Base-by-base conservation (phyloP, 495 filamentous ascomycete genomes). In the Echria macrotheca region DNA sequence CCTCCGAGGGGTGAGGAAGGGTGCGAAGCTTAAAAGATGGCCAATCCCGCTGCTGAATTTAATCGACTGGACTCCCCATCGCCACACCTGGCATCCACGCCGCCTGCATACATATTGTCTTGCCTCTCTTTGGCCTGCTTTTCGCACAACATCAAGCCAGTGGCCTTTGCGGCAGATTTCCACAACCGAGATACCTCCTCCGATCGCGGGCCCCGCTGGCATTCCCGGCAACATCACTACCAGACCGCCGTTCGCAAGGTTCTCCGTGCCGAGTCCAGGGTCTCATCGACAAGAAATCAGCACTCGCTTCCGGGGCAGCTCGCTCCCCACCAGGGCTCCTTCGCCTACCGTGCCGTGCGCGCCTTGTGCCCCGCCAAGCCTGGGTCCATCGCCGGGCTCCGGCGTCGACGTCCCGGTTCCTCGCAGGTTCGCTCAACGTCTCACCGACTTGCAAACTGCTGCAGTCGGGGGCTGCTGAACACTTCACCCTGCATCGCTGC, bases 371-470 rank as follows among this genome's bases (percentile, higher is more conserved):
- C 28, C 28, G 12, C 33, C 33, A 5, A 42, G 12, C 22, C 22
- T 10, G 3, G 12, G 2, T 25, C 39, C 17, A 23, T 17, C 5
- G 2, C 42, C 25, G 42, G 26, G n/a, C 42, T 21, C 38, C 38
- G 19, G 38, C 1, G 15, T 11, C 24, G 5, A 17, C 19, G 5
- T 41, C 38, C 24, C 38, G 38, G 21, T 24, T 17, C 22, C 23
- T 19, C 19, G 22, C 11, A 11, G 9, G 11, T 21, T 25, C 14
- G 15, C 46, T 47, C 44, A 23, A 39, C 44, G 44, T 50, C 48
- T 60, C 60, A 63, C 57, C 57, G 52, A 58, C 56, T 23, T 21
- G 15, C 35, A 14, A 18, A 18, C 35, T 56, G 38, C 38, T 60
- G 52, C 54, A 59, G 24, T 43, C 28, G n/a, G 42, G 28, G 40